Base-by-base conservation (phyloP, 2,329 filamentous ascomycete species). In the Dothiorella sarmentorum region DNA sequence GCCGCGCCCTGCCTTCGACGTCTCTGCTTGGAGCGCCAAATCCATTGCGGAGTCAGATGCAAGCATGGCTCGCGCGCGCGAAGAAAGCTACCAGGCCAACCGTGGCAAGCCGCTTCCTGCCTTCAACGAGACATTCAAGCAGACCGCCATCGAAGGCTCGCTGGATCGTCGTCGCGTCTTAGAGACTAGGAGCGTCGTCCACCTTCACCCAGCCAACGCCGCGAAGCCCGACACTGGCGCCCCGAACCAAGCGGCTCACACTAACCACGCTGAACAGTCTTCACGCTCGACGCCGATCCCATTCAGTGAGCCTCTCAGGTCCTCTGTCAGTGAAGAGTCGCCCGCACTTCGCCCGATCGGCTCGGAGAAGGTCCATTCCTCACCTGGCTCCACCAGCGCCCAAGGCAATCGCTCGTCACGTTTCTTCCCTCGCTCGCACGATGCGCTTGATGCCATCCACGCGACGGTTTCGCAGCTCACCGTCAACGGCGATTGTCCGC, bases 401-500 rank as follows among this genome's bases (percentile, higher is more conserved):
- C 37, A 52, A 22, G 18, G 45, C 24, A 40, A 38, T n/a, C 59
- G 55, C 27, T 42, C 70, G 7, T 74, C 72, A 5, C 70, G 72
- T 13, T 74, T 73, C 66, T 74, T 74, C 51, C 71, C 72, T 38
- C 56, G 56, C 26, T 15, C 44, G 4, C 45, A 51, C 11, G 44
- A 33, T n/a, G 35, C 56, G 24, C 26, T 49, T 35, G 56, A 58
- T 29, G 33, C 35, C 26, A 35, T 51, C 18, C 17, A 33, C 7
- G 63, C 53, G 27, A 44, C 38, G 1, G 31, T 45, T 40, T 56
- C 49, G 11, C 49, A 53, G 33, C 43, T 40, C 22, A 38, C 22
- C 24, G n/a, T 40, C 55, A 58, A 58, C 35, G 27, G 26, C 43
- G 58, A 60, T 22, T 57, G 71, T 9, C 71, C 88, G 15, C 87